Evolutionary conservation across 1,139 yeast genomes (phyloP), one percentile per base, ranked within the genome.

Genomic region (Pneumocystis jirovecii): DNA sequence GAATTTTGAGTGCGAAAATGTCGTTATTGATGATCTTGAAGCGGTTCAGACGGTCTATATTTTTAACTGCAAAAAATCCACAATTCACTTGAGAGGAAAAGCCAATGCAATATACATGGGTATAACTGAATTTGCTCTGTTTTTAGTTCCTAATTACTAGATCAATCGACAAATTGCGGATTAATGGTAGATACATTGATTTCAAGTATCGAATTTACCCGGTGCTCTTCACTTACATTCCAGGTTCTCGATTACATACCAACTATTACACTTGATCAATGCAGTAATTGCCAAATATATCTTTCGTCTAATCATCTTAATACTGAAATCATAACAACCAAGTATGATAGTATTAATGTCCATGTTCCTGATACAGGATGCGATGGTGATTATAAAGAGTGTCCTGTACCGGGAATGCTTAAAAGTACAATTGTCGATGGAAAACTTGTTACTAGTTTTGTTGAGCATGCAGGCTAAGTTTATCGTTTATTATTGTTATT

Each of bases 11-110:
- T 82, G 82, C 3, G 56, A 39, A 6, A 62, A 65, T 59, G 82
- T 83, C 56, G 81, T 91, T 70, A 81, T 81, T 56, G 80, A 93
- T 67, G 90, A 88, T 40, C 95, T 87, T 42, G 89, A 86, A 71
- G 85, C 86, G 82, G 85, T 86, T 70, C 97, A 95, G 74, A 87
- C 96, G 42, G 85, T 95, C 19, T 90, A 87, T 74, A 86, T 95
- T 70, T 96, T 95, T 66, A 85, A 86, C 71, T 89, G 96, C 77
- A 73, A 74, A 59, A 86, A 86, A 67, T 78, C 83, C 62, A 85
- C 96, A 15, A 77, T 95, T 67, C 95, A 88, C 74, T 80, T 95
- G 73, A 86, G 84, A 75, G 98, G 98, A 68, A 93, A 93, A 75
- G 89, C 90, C 67, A 91, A 90, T 72, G 95, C 96, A 0, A 83